phyloP scores from a whole-genome alignment of 2,329 filamentous ascomycete genomes.

The Endoconidiophora laricicola region DNA sequence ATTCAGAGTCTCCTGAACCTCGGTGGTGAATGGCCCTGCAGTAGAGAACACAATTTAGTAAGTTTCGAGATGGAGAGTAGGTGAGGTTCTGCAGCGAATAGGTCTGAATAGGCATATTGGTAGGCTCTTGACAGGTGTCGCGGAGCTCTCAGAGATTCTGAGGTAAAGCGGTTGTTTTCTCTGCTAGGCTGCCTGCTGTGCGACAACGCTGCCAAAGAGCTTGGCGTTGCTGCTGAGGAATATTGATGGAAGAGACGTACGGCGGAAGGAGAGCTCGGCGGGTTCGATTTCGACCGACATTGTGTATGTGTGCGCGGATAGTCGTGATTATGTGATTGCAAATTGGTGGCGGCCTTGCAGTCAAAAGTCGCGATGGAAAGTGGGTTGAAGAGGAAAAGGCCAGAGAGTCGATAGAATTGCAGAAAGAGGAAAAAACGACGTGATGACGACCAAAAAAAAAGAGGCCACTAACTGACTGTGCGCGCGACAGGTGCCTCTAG shows the following conservation, averaged over 20 bases:
- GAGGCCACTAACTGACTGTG: constrained; percentile 3
- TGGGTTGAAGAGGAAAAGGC: background rate
- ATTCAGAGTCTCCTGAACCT: constrained; percentile 47
- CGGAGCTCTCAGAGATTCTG: background rate
- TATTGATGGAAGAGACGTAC: constrained; percentile 36
- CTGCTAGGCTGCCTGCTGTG: background rate
- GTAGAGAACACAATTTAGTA: background rate
- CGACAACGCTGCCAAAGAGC: constrained; percentile 1
- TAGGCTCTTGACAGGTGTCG: constrained; percentile 10
- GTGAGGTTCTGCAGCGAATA: too few species aligned
- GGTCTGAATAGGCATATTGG: constrained; percentile 7
- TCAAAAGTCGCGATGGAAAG: background rate
- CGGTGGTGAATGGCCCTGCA: constrained; percentile 48
- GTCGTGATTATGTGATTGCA: background rate
- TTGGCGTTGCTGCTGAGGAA: background rate
- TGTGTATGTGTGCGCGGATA: constrained; percentile 18
- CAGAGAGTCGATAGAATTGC: background rate
- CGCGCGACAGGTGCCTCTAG: too few species aligned
- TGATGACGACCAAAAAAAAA: constrained; percentile 12
- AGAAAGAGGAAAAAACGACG: constrained; percentile 5
- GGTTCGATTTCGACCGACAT: constrained; percentile 97
- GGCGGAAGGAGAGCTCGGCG: constrained; percentile 78
- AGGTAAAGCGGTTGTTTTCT: background rate
- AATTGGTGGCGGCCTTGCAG: background rate
- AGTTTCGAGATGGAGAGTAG: too few species aligned